A percentile compares a stretch with the other conserved stretches of the same genome.
Conservation (phyloP, 2,329 filamentous ascomycete species). For the Didymella sp. region DNA sequence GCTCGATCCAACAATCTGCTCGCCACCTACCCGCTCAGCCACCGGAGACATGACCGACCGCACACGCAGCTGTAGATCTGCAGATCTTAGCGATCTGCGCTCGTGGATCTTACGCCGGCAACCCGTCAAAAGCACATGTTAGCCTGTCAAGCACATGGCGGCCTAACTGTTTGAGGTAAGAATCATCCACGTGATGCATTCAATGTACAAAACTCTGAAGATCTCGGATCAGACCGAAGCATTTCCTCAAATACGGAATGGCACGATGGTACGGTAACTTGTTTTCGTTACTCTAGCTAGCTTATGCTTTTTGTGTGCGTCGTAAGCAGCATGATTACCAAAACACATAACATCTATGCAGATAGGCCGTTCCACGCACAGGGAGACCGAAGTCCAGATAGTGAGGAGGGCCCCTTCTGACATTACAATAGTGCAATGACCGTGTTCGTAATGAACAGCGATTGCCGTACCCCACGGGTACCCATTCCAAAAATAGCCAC, state of each 20-base stretch:
- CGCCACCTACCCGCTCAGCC: slow-evolving; percentile 12
- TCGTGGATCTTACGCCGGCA: background rate
- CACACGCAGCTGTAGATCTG: slow-evolving; percentile 14
- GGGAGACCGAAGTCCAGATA: slow-evolving; percentile 6
- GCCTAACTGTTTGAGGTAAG: background rate
- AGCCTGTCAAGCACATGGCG: background rate
- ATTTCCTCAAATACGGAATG: background rate
- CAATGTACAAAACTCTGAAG: background rate
- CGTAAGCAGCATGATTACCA: slow-evolving; percentile 12
- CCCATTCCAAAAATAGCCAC: slow-evolving; percentile 8
- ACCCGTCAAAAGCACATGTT: slow-evolving; percentile 4
- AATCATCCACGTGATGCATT: background rate
- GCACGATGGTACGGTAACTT: slow-evolving; percentile 4
- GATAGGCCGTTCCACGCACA: slow-evolving; percentile 12
- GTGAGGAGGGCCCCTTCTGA: slow-evolving; percentile 9
- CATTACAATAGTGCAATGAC: slow-evolving; percentile 9
- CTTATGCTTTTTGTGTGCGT: slow-evolving; percentile 13
- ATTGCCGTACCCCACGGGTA: background rate
- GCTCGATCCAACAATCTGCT: slow-evolving; percentile 2
- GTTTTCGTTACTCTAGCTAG: slow-evolving; percentile 12
- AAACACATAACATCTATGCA: slow-evolving; percentile 14
- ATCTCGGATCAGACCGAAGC: background rate
- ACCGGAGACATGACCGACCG: slow-evolving; percentile 9
- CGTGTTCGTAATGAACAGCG: slow-evolving; percentile 6
- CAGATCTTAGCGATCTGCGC: slow-evolving; percentile 10